Evolutionary conservation across 176 grass and related monocot species (phyloP), one percentile per base, ranked within the genome.

Genomic region (Hordeum marinum): DNA sequence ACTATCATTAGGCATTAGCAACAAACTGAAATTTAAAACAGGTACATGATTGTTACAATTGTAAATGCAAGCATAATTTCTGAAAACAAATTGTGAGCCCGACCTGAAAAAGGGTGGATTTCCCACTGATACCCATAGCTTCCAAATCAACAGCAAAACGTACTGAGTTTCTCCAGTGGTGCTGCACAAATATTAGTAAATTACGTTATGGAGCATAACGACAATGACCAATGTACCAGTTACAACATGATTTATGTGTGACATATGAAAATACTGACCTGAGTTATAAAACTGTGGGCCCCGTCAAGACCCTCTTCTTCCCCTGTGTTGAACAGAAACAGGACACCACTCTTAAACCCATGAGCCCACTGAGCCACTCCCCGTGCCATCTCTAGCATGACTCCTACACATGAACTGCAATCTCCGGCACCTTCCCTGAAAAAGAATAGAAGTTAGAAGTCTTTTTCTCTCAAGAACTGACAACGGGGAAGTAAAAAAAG

Each of bases 261-360:
- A 75, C 23, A 59, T 76, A 79, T 43, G 11, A 92, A 84, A 18
- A 64, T 76, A 71, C 32, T 77, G 62, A 99, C 96, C 93, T 99
- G 96, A 92, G 96, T 99, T 79, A 99, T 92, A 81, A 99, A 99
- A 84, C 96, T 99, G 87, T 99, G 93, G 75, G 96, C 91, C 25
- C 96, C 96, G 46, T 92, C 87, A 89, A 99, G 93, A 64, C 93
- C 96, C 82, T 99, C 96, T 89, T 99, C 96, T 92, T 99, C 96
- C 25, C 96, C 96, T 52, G 96, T 96, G 85, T 99, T 99, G 35
- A 99, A 99, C 75, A 99, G 86, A 86, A 99, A 99, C 39, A 96
- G 86, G 24, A 99, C 55, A 78, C 96, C 91, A 21, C 81, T 89
- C 84, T 94, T 95, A 84, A 96, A 96, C 37, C 91, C 91, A 86